Evolutionary conservation across 768 basidiomycete species (phyloP).

Genomic region (Boletus sp.): DNA sequence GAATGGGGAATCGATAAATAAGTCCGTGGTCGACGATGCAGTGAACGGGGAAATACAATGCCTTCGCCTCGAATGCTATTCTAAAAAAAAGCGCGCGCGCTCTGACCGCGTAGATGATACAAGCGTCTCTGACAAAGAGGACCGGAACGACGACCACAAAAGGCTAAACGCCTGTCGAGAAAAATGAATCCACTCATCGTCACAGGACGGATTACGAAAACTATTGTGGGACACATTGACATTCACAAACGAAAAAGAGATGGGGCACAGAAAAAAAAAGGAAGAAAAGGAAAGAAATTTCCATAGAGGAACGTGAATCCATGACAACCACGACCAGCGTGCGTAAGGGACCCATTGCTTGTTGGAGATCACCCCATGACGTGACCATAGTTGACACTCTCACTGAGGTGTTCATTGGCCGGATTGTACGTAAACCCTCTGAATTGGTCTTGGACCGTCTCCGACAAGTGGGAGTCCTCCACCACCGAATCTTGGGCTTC

Average conservation of each 20-base stretch:
- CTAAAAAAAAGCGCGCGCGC: slow-evolving; percentile 1
- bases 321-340: slow-evolving; percentile 23
- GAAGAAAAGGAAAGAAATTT: background rate
- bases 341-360: background rate
- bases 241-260: background rate
- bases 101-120: slow-evolving; percentile 7
- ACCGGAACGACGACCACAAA: background rate
- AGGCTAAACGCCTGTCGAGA: background rate
- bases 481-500: slow-evolving; percentile 95
- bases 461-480: slow-evolving; percentile 85
- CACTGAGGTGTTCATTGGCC: slow-evolving; percentile 79
- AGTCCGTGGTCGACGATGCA: slow-evolving; percentile 20
- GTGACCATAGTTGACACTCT: slow-evolving; percentile 67
- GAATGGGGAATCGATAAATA: slow-evolving; percentile 7
- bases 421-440: slow-evolving; percentile 88
- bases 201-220: background rate
- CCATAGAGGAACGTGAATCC: slow-evolving; percentile 3
- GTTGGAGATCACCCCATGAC: slow-evolving; percentile 28
- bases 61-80: background rate
- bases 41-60: background rate
- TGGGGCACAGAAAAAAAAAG: background rate
- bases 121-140: background rate
- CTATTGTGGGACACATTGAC: background rate
- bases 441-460: slow-evolving; percentile 98
- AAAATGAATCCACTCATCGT: background rate